phyloP scores from a whole-genome alignment of 1,284 basidiomycete genomes.

The Takashimella koratensis region DNA sequence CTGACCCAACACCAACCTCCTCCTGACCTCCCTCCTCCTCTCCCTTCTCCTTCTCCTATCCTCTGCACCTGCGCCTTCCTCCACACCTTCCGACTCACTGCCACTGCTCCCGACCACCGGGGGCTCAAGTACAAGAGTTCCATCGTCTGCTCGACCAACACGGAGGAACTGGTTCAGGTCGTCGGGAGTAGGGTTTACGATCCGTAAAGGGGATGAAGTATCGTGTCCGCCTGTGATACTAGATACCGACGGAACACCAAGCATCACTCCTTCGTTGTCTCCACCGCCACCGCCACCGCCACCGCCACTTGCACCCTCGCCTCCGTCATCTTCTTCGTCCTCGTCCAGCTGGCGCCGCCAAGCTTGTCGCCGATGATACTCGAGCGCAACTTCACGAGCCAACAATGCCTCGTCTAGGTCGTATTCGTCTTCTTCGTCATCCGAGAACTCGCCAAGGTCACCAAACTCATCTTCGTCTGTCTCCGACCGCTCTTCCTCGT shows the following conservation, averaged over 20 bases:
- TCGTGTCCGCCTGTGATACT: slow-evolving; percentile 16
- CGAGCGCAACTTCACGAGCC: slow-evolving; percentile 41
- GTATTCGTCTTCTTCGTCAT: slow-evolving; percentile 44
- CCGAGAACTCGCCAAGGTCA: slow-evolving; percentile 30
- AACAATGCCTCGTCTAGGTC: slow-evolving; percentile 43
- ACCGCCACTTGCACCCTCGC: not conserved
- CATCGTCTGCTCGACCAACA: slow-evolving; percentile 45
- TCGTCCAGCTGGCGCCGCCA: slow-evolving; percentile 19
- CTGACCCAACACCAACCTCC: not conserved
- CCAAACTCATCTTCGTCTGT: slow-evolving; percentile 28
- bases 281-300: not conserved
- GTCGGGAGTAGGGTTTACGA: slow-evolving; percentile 42
- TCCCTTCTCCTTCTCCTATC: slow-evolving; percentile 14
- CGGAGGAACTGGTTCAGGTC: slow-evolving; percentile 40
- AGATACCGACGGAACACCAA: slow-evolving; percentile 33
- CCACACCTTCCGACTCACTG: slow-evolving; percentile 27
- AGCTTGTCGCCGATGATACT: slow-evolving; percentile 35
- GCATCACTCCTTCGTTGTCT: slow-evolving; percentile 24
- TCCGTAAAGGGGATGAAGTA: slow-evolving; percentile 21
- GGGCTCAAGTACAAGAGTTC: slow-evolving; percentile 45
- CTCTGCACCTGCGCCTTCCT: slow-evolving; percentile 24
- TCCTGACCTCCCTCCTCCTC: slow-evolving; percentile 7
- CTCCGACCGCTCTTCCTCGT: slow-evolving; percentile 9
- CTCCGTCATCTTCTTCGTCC: slow-evolving; percentile 20
- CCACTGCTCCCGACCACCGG: slow-evolving; percentile 10